Percentiles rank a stretch among this genome's conserved stretches.
phyloP scores from a whole-genome alignment of 1,284 basidiomycete genomes.

The Mycena sp. region DNA sequence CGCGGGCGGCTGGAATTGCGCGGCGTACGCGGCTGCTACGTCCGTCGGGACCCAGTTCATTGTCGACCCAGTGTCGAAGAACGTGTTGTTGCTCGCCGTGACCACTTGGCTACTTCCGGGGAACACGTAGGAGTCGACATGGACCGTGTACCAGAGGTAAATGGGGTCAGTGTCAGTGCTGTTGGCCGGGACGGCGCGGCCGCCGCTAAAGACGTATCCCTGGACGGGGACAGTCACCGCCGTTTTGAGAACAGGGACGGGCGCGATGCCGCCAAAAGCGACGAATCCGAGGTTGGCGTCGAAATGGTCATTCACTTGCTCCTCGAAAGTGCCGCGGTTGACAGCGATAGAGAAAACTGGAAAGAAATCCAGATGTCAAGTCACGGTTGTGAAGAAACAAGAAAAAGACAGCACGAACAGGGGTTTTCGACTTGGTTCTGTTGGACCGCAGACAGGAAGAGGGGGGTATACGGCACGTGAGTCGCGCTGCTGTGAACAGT shows the following conservation, averaged over 20 bases:
- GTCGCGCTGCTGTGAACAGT: not conserved
- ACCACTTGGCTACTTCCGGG: constrained; percentile 24
- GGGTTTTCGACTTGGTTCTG: constrained; percentile 10
- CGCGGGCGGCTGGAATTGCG: constrained; percentile 34
- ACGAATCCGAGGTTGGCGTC: constrained; percentile 18
- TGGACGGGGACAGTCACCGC: constrained; percentile 34
- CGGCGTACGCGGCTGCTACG: constrained; percentile 35
- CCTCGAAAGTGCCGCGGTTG: constrained; percentile 1
- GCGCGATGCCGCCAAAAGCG: constrained; percentile 23
- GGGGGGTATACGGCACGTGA: constrained; percentile 7
- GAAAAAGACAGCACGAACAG: not conserved
- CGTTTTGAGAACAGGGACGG: constrained; percentile 18
- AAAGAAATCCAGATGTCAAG: too few species aligned
- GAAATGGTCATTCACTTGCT: not conserved
- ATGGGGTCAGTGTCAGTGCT: not conserved
- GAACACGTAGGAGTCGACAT: constrained; percentile 35
- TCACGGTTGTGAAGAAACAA: too few species aligned
- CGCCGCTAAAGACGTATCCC: constrained; percentile 21
- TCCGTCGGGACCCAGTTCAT: constrained; percentile 28
- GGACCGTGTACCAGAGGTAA: constrained; percentile 35
- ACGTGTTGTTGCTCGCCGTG: constrained; percentile 26
- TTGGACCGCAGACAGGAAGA: constrained; percentile 7
- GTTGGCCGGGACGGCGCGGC: too few species aligned
- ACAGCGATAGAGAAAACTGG: constrained; percentile 23
- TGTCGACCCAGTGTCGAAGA: constrained; percentile 30